Evolutionary conservation across 495 filamentous ascomycete species (phyloP).

Genomic region (Oidiodendron maius): DNA sequence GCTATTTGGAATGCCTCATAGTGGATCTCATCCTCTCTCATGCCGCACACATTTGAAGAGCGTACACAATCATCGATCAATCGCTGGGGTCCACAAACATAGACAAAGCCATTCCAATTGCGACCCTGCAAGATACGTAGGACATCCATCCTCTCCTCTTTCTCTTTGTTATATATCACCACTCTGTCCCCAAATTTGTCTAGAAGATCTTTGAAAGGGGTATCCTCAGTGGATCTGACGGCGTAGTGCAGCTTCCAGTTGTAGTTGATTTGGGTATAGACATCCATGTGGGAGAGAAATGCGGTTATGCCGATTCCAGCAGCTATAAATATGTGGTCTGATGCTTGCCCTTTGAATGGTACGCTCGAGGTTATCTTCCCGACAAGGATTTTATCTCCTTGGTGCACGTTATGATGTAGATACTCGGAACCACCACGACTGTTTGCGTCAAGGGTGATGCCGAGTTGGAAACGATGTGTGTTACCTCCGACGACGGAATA

Average conservation of each 20-base stretch:
- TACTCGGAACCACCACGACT: constrained; percentile 43
- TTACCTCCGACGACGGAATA: constrained; percentile 44
- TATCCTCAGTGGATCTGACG: constrained; percentile 35
- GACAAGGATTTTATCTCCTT: constrained; percentile 42
- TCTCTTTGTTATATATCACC: constrained; percentile 38
- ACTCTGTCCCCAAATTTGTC: constrained; percentile 23
- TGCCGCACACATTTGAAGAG: constrained; percentile 28
- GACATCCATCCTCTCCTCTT: constrained; percentile 43
- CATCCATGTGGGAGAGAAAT: constrained; percentile 28
- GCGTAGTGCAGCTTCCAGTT: constrained; percentile 41
- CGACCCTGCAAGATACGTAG: constrained; percentile 28
- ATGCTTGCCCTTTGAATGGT: constrained; percentile 21
- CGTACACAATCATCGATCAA: constrained; percentile 40
- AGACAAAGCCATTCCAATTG: constrained; percentile 44
- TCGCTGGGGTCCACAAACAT: constrained; percentile 46
- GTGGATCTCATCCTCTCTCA: constrained; percentile 42
- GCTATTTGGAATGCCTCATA: constrained; percentile 49
- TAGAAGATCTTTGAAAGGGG: constrained; percentile 32
- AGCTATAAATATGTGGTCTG: constrained; percentile 45
- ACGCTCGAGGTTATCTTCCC: constrained; percentile 36
- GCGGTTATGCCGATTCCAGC: constrained; percentile 50
- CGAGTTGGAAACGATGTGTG: constrained; percentile 35
- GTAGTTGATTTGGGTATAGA: constrained; percentile 31
- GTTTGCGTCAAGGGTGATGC: constrained; percentile 35
- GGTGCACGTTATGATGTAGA: constrained; percentile 28